Conservation (phyloP, 1,139 yeast genomes). For the Candida sanyaensis region DNA sequence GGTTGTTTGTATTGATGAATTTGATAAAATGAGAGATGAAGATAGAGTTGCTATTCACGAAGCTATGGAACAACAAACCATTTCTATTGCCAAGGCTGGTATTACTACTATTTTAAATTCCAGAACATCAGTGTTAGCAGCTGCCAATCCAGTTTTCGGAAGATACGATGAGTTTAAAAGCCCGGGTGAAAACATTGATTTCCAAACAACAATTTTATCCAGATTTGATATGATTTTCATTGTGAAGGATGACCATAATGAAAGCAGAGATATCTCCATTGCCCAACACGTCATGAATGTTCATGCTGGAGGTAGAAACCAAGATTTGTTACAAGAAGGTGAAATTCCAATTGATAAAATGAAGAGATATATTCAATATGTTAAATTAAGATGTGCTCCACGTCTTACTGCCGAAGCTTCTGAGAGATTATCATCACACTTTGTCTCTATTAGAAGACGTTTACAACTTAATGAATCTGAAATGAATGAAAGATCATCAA, state of each 20-base stretch:
- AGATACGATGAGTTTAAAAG: constrained; percentile 94
- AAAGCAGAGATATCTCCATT: constrained; percentile 79
- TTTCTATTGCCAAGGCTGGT: constrained; percentile 99
- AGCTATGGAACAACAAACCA: constrained; percentile 99
- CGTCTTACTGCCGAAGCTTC: constrained; percentile 87
- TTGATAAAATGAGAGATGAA: constrained; percentile 98
- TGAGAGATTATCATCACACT: constrained; percentile 89
- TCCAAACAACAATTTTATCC: constrained; percentile 94
- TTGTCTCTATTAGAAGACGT: constrained; percentile 85
- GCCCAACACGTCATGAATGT: constrained; percentile 96
- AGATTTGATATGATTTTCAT: constrained; percentile 98
- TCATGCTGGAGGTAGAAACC: constrained; percentile 73
- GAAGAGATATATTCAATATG: constrained; percentile 91
- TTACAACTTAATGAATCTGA: constrained; percentile 80
- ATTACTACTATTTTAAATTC: constrained; percentile 95
- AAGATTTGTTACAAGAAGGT: constrained; percentile 59
- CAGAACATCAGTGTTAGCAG: constrained; percentile 94
- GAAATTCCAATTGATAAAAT: constrained; percentile 89
- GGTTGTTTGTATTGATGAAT: constrained; percentile 98
- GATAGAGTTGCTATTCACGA: constrained; percentile 99
- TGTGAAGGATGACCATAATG: constrained; percentile 93
- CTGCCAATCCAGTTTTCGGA: constrained; percentile 97
- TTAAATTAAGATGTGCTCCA: constrained; percentile 91
- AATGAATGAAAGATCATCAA: constrained; percentile 87
- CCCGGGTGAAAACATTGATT: constrained; percentile 97